These are phyloP conservation scores for Ormosia emarginata DNA, from an alignment of 306 rosid genomes.

Conservation along the genomic window DNA sequence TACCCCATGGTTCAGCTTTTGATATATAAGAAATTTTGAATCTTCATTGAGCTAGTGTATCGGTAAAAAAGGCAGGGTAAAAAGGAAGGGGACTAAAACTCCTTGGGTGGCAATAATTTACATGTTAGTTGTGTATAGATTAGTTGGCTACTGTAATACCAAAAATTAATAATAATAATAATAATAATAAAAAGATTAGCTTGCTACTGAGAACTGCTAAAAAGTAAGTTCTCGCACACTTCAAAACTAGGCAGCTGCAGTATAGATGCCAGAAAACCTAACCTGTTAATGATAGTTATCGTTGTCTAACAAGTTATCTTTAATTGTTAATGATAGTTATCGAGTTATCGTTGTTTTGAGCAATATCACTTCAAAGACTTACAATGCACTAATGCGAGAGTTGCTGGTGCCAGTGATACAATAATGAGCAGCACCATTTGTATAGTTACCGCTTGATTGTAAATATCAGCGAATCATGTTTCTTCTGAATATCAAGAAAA, in stretches of 20 bases:
- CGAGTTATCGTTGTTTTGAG: not conserved
- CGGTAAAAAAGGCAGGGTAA: not conserved
- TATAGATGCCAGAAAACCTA: conserved; percentile 23
- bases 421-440: not conserved
- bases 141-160: not conserved
- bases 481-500: conserved; percentile 14
- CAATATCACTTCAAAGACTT: not conserved
- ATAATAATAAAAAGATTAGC: not conserved
- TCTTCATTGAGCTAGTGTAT: not conserved
- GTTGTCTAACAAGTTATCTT: too few relatives aligned
- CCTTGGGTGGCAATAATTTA: conserved; percentile 31
- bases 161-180: not conserved
- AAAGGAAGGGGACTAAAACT: too few relatives aligned
- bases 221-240: conserved; percentile 35
- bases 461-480: conserved; percentile 1
- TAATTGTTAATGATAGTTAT: too few relatives aligned
- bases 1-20: not conserved
- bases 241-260: conserved; percentile 48
- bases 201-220: conserved; percentile 33
- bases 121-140: conserved; percentile 40
- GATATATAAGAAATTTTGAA: not conserved
- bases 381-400: not conserved
- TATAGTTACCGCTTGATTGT: not conserved
- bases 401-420: not conserved
- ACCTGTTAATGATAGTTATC: not conserved